Evolutionary conservation across 2,329 filamentous ascomycete genomes (phyloP), one percentile per base, ranked within the genome.

Genomic region (Westerdykella aurantiaca): DNA sequence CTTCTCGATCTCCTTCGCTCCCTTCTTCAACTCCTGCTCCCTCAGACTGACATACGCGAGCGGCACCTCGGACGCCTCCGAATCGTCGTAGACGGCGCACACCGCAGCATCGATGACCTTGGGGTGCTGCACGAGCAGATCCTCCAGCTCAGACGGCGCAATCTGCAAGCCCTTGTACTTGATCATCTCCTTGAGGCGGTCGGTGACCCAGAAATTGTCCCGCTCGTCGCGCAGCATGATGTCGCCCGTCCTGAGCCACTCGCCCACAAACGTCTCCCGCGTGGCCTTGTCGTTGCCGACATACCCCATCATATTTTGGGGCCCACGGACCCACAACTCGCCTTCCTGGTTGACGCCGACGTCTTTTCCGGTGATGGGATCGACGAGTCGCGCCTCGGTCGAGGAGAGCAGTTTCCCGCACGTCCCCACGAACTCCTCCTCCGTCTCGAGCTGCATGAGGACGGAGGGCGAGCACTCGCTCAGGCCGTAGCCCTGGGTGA

Each of bases 91-190:
- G 10, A 61, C 51, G 0, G 56, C 57, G 29, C 60, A 56, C 0
- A 63, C 60, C 0, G 60, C 60, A 0, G 55, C 58, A 40, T 63
- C 60, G 7, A 53, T 53, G 1, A 63, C 54, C 0, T 47, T 22
- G 1, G 55, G 55, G 16, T 51, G 55, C 31, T 58, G 52, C 47
- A 61, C 45, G 1, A 63, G 39, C 31, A 60, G 53, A 5, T 58
- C 58, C 35, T 63, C 60, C 0, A 63, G 49, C 43, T 63, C 58
- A 0, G 57, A 57, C 0, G 60, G 60, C 7, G 58, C 50, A 1
- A 63, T 59, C 25, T 63, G 60, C 12, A 61, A 59, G 9, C 59
- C 38, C 56, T 60, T 55, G 45, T 61, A 61, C 38, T 63, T 63
- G 43, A 63, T 63, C n/a, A 63, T 37, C 34, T 61, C 60, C 39